phyloP scores from a whole-genome alignment of 495 filamentous ascomycete species.

The Amniculicola lignicola region DNA sequence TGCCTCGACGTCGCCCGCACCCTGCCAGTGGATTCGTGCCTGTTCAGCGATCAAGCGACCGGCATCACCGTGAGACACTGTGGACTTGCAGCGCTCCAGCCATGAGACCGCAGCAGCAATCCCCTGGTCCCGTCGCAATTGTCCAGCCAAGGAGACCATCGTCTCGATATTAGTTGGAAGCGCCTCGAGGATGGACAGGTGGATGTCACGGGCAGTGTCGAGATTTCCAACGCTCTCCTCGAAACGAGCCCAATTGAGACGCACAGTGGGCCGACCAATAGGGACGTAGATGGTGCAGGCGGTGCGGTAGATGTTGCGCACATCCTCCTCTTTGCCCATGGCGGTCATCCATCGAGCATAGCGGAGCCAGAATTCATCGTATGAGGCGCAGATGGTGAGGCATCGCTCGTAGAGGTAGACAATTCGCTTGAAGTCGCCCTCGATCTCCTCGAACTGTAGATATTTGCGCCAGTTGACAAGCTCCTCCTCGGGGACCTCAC shows the following conservation, averaged over 20 bases:
- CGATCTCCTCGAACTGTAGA: slow-evolving; percentile 89
- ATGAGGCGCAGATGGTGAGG: slow-evolving; percentile 85
- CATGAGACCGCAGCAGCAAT: slow-evolving; percentile 84
- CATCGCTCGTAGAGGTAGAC: slow-evolving; percentile 91
- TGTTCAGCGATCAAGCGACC: slow-evolving; percentile 85
- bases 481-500: slow-evolving; percentile 81
- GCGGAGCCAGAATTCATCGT: slow-evolving; percentile 96
- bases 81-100: slow-evolving; percentile 76
- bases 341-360: slow-evolving; percentile 96
- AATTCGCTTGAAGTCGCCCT: slow-evolving; percentile 71
- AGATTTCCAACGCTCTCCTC: slow-evolving; percentile 78
- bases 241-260: slow-evolving; percentile 89
- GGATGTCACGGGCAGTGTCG: slow-evolving; percentile 77
- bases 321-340: slow-evolving; percentile 85
- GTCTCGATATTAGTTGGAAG: slow-evolving; percentile 79
- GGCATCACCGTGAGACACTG: slow-evolving; percentile 69
- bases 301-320: slow-evolving; percentile 88
- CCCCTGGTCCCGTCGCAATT: slow-evolving; percentile 78
- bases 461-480: slow-evolving; percentile 95
- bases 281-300: slow-evolving; percentile 81
- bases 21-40: slow-evolving; percentile 86
- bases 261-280: slow-evolving; percentile 72
- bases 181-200: slow-evolving; percentile 69
- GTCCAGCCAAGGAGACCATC: slow-evolving; percentile 83
- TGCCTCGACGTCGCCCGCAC: slow-evolving; percentile 79